A percentile compares a stretch with the other conserved stretches of the same genome.
Evolutionary conservation across 495 filamentous ascomycete genomes (phyloP).

Genomic region (Tuber magnatum): DNA sequence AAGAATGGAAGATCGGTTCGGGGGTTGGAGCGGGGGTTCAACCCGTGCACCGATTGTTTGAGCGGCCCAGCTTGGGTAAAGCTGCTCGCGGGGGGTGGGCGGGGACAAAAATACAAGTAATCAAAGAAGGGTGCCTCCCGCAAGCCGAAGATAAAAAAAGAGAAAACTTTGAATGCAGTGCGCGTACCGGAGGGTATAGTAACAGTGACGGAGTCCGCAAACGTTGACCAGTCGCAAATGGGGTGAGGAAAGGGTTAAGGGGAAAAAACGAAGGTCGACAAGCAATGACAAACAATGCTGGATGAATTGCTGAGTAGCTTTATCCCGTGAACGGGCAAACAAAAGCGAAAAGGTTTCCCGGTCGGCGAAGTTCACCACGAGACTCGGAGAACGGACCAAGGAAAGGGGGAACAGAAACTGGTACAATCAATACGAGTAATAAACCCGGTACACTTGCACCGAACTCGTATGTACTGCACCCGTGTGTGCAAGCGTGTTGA

Average conservation of each 20-base stretch:
- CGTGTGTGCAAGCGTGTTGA: not conserved
- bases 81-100: not conserved
- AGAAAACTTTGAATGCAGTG: not conserved
- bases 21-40: not conserved
- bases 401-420: not conserved
- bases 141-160: not conserved
- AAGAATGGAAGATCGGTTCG: not conserved
- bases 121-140: not conserved
- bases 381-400: not conserved
- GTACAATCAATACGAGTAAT: not conserved
- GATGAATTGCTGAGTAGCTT: not conserved
- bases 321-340: not conserved
- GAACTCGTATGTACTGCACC: not conserved
- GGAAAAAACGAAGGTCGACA: not conserved
- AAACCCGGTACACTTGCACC: not conserved
- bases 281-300: not conserved
- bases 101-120: not conserved
- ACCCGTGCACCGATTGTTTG: not conserved
- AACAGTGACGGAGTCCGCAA: constrained; percentile 2
- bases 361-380: not conserved
- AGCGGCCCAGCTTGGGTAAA: not conserved
- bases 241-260: not conserved
- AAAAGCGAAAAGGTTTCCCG: not conserved
- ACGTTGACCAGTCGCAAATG: not conserved
- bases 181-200: not conserved